Evolutionary conservation across 176 grass and related monocot genomes (phyloP).

Genomic region (Oryza punctata): DNA sequence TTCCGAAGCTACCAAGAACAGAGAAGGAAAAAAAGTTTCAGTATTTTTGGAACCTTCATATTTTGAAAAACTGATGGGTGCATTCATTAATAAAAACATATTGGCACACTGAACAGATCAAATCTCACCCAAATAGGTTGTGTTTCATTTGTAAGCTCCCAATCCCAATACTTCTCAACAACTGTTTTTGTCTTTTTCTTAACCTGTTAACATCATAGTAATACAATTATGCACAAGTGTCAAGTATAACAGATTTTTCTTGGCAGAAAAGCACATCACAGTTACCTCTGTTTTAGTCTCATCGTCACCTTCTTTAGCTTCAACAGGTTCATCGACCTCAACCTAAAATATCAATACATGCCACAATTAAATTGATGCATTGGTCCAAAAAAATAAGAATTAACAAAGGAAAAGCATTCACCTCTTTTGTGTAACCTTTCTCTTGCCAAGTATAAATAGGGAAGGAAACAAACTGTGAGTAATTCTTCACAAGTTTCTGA

Average conservation of each 20-base stretch:
- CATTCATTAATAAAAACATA: neutral
- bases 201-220: slow-evolving; percentile 42
- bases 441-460: slow-evolving; percentile 98
- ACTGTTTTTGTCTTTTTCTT: slow-evolving; percentile 96
- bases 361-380: neutral
- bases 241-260: slow-evolving; percentile 5
- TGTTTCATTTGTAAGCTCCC: slow-evolving; percentile 97
- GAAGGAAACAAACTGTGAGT: slow-evolving; percentile 99
- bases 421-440: slow-evolving; percentile 94
- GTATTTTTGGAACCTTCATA: neutral
- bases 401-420: slow-evolving; percentile 4
- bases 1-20: slow-evolving; percentile 64
- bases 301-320: slow-evolving; percentile 69
- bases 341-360: slow-evolving; percentile 48
- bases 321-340: slow-evolving; percentile 83
- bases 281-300: slow-evolving; percentile 72
- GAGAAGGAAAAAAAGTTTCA: slow-evolving; percentile 14
- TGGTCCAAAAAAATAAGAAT: neutral
- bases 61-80: neutral
- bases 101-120: slow-evolving; percentile 15
- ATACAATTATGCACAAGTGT: slow-evolving; percentile 2
- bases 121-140: slow-evolving; percentile 91
- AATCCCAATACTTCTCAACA: slow-evolving; percentile 96
- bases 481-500: slow-evolving; percentile 95
- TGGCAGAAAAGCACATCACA: neutral